Evolutionary conservation across 306 rosid genomes (phyloP), one percentile per base, ranked within the genome.

Genomic region (Potentilla sterilis): DNA sequence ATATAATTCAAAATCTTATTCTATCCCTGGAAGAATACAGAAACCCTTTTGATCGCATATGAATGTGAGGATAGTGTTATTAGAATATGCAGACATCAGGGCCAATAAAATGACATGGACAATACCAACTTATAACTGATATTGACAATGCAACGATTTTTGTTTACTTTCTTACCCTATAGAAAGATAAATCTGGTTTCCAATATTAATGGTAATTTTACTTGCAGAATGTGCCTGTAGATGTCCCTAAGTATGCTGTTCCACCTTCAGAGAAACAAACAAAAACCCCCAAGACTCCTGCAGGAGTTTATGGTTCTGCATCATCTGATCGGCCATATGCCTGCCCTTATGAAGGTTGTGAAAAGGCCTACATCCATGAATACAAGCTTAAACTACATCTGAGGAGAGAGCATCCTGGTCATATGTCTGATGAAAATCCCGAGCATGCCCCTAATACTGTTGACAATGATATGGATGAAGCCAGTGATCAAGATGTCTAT

Each of bases 261-360:
- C 92, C 92, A 1, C 90, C 89, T 66, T 9, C 89, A 4, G 99
- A 88, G 77, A 92, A 88, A 82, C 96, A 81, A 82, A 79, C 82
- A 34, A 94, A 82, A 83, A n/a, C 86, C 48, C 38, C 89, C 46
- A 90, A 89, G 81, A 79, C 96, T 75, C 67, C 93, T 72, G 85
- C 92, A 18, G 93, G 82, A 28, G 82, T 75, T 41, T 87, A 88
- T 69, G 92, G 88, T 71, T 90, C 97, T 14, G 97, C 96, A 63
- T 90, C 97, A 6, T 92, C 97, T 9, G 99, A 95, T 76, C 97
- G 97, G 46, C 97, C 99, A 18, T 89, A 86, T 48, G 93, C 93
- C 22, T 95, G 99, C 74, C 97, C 97, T 22, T 95, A 95, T 37
- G 97, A 90, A 66, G 99, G 97, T 70, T 92, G 98, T 59, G 96